Conservation (phyloP, 108 stramenopile genomes). For the Skeletonema costatum region DNA sequence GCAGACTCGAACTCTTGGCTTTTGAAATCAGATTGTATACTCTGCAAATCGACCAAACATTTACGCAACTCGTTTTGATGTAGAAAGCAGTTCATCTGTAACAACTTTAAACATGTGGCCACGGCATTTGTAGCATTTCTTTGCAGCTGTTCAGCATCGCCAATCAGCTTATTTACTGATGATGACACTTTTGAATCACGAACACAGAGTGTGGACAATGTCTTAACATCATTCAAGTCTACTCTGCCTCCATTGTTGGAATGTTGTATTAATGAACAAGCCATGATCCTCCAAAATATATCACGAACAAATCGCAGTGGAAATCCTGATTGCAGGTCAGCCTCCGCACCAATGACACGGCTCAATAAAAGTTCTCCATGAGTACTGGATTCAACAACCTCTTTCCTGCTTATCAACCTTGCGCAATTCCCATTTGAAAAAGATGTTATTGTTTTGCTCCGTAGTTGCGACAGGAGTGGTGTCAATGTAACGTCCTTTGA, state of each 20-base stretch:
- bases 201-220: constrained; percentile 17
- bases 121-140: constrained; percentile 27
- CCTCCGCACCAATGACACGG: constrained; percentile 14
- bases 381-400: constrained; percentile 9
- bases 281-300: constrained; percentile 35
- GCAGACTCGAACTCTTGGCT: constrained; percentile 15
- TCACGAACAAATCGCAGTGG: constrained; percentile 9
- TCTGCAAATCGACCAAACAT: constrained; percentile 43
- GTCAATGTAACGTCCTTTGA: background rate
- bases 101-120: constrained; percentile 32
- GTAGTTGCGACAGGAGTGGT: constrained; percentile 14
- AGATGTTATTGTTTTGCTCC: constrained; percentile 18
- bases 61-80: constrained; percentile 48
- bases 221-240: constrained; percentile 27
- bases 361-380: constrained; percentile 16
- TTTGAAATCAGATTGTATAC: constrained; percentile 44
- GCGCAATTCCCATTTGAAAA: background rate
- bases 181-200: background rate
- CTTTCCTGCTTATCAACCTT: background rate
- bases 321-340: constrained; percentile 15
- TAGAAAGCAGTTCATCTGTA: constrained; percentile 40
- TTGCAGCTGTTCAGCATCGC: constrained; percentile 52
- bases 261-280: background rate
- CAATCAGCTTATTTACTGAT: constrained; percentile 35
- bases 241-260: background rate